A percentile compares a stretch with the other conserved stretches of the same genome.
Conservation (phyloP, 2,329 filamentous ascomycete genomes). For the Botrytis fabae region DNA sequence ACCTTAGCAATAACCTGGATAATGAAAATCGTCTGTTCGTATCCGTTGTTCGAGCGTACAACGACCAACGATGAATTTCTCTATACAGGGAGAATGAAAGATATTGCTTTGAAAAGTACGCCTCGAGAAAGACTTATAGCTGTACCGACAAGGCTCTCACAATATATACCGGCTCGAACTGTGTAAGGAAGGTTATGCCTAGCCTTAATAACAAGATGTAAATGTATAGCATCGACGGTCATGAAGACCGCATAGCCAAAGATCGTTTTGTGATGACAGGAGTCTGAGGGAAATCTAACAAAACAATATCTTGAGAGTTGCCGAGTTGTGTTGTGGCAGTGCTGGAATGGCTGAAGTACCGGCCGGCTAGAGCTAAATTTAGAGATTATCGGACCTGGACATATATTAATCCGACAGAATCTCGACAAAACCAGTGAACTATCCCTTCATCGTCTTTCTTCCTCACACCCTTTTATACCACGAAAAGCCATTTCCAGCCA, state of each 20-base stretch:
- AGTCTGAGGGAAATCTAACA: background rate
- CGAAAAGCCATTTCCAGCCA: background rate
- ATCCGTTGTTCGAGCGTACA: background rate
- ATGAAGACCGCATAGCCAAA: background rate
- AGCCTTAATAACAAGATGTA: background rate
- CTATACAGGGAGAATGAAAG: background rate
- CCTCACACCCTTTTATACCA: background rate
- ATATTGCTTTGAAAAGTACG: background rate
- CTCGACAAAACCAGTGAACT: background rate
- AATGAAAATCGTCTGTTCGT: background rate
- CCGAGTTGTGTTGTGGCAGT: background rate
- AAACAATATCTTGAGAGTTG: background rate
- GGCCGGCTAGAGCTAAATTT: background rate
- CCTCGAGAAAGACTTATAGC: background rate
- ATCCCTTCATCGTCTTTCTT: background rate
- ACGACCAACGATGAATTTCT: background rate
- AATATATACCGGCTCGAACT: background rate
- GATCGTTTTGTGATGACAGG: background rate
- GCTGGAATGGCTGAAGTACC: background rate
- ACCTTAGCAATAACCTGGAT: background rate
- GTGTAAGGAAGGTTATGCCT: background rate
- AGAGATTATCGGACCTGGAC: background rate
- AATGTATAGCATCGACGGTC: background rate
- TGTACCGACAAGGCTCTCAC: background rate
- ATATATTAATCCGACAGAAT: background rate